These are phyloP conservation scores for Penicillium italicum DNA, from an alignment of 2,329 filamentous ascomycete species.

Conservation along the genomic window DNA sequence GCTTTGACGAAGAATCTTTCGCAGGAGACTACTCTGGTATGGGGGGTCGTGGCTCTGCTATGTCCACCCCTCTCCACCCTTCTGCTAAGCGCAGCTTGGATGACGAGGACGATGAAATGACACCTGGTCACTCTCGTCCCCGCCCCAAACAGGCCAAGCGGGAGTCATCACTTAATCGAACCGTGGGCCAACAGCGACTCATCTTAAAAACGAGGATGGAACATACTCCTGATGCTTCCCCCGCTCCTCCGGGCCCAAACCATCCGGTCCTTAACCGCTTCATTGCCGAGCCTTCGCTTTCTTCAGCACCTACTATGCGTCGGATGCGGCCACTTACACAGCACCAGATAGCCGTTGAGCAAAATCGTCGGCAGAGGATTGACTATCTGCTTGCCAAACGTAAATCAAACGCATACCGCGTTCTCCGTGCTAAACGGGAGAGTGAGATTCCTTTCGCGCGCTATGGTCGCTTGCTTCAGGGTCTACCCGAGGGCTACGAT, in stretches of 20 bases:
- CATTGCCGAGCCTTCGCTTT: constrained; percentile 32
- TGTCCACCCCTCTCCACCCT: constrained; percentile 40
- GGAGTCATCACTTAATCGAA: constrained; percentile 36
- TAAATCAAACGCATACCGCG: constrained; percentile 37
- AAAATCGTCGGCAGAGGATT: constrained; percentile 48
- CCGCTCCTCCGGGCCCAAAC: constrained; percentile 42
- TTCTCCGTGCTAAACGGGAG: constrained; percentile 38
- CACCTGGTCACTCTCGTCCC: constrained; percentile 36
- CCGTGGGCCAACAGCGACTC: constrained; percentile 39
- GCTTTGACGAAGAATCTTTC: constrained; percentile 35
- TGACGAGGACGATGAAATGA: constrained; percentile 43
- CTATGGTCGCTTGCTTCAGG: constrained; percentile 42
- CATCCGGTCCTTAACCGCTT: constrained; percentile 45
- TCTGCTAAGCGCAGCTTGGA: constrained; percentile 34
- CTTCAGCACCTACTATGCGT: constrained; percentile 30
- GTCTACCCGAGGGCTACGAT: constrained; percentile 46
- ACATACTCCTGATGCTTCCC: constrained; percentile 42
- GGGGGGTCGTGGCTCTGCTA: constrained; percentile 30
- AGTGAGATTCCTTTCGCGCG: constrained; percentile 40
- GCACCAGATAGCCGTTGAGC: constrained; percentile 49
- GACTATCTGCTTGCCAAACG: constrained; percentile 47
- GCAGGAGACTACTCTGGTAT: constrained; percentile 30
- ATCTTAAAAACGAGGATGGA: constrained; percentile 46
- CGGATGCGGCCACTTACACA: constrained; percentile 49
- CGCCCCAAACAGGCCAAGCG: constrained; percentile 41